Base-by-base conservation (phyloP, 176 grass and related monocot genomes). In the Bonia amplexicaulis region DNA sequence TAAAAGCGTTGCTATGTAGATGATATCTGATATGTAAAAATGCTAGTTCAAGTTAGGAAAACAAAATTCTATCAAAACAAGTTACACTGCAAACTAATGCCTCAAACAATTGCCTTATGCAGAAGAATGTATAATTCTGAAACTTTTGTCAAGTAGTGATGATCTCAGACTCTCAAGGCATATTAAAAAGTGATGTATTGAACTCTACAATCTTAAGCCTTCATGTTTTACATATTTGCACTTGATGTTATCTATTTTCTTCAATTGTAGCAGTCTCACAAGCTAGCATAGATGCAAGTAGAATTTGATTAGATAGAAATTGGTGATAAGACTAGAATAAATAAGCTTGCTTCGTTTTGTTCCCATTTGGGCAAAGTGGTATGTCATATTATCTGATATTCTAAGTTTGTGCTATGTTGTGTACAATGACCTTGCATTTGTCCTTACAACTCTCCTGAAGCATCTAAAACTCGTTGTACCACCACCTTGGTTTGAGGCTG, bases 291-390 rank as follows among this genome's bases (percentile, higher is more conserved):
- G 12, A 35, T 54, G 45, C 16, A 54, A 83, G 35, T 45, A 62
- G 19, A 88, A 77, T 83, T 76, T 17, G 54, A 78, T 53, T 72
- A 31, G 19, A 69, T n/a, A 82, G 6, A 57, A 64, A 78, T 37
- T 71, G 55, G 66, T 88, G 17, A 73, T 73, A 55, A 15, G 48
- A 22, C 10, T 57, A 40, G 59, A 46, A 54, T 73, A 66, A 52
- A 35, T 51, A 37, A 62, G 46, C 44, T 71, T 60, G 25, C 40
- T 51, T 62, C 63, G 4, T 26, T 51, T 11, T 51, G 48, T 69
- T 12, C 49, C 33, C 51, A 26, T 69, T 46, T 13, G 62, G 48
- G 71, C 10, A 48, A 41, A 27, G 22, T 40, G 14, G 59, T 48
- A 77, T 63, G 55, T 25, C 33, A 16, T 80, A 10, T 6, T 23